A percentile compares a stretch with the other conserved stretches of the same genome.
phyloP scores from a whole-genome alignment of 2,329 filamentous ascomycete genomes.

The Diaporthe caulivora region DNA sequence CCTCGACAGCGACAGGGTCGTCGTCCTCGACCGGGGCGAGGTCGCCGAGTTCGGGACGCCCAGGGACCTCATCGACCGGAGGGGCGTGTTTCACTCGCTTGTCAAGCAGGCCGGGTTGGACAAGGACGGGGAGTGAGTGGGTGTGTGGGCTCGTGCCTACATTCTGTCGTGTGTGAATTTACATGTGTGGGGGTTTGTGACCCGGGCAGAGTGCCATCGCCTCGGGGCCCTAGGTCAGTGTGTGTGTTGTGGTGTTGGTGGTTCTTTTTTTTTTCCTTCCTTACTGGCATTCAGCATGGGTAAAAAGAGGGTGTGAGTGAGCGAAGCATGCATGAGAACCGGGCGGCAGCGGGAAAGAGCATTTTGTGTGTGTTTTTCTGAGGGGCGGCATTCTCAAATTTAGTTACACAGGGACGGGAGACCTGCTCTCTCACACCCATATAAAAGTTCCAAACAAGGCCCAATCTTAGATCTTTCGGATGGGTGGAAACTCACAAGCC shows the following conservation, averaged over 20 bases:
- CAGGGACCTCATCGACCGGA: slow-evolving; percentile 77
- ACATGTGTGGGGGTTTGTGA: neutral
- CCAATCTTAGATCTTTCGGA: slow-evolving; percentile 20
- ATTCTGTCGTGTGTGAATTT: neutral
- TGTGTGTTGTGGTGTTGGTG: slow-evolving; percentile 8
- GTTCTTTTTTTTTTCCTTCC: neutral
- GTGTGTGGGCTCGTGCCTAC: neutral
- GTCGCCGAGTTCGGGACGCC: slow-evolving; percentile 96
- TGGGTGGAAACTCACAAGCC: neutral
- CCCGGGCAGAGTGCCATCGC: slow-evolving; percentile 9
- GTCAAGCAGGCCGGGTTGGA: slow-evolving; percentile 90
- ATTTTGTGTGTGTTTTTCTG: neutral
- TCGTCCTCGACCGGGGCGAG: slow-evolving; percentile 90
- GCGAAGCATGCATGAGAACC: slow-evolving; percentile 34
- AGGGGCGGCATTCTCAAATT: neutral
- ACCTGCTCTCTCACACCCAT: neutral
- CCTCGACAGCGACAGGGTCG: slow-evolving; percentile 86
- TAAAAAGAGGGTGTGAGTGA: slow-evolving; percentile 11
- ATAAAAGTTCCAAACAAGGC: slow-evolving; percentile 13
- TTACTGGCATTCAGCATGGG: slow-evolving; percentile 13
- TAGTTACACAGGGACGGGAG: neutral
- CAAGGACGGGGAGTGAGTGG: slow-evolving; percentile 52
- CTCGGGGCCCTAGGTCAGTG: neutral
- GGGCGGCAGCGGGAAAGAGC: slow-evolving; percentile 30
- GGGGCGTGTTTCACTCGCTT: slow-evolving; percentile 87